Conservation (phyloP, 352 stramenopile species). For the Phytophthora lateralis region DNA sequence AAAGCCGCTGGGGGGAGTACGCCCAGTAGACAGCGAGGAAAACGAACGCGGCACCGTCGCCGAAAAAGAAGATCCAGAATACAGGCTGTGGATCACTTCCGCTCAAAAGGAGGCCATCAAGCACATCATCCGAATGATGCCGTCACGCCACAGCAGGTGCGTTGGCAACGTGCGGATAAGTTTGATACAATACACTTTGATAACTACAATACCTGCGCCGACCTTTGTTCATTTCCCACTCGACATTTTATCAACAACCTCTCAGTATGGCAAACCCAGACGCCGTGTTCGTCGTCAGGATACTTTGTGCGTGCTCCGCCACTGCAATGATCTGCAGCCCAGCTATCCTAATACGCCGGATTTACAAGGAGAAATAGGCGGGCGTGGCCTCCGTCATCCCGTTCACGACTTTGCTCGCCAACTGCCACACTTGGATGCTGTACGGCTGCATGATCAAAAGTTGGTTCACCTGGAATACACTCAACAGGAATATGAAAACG, state of each 20-base stretch:
- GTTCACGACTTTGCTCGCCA: no score
- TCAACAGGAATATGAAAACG: no score
- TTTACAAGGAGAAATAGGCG: conserved; percentile 35
- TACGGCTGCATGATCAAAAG: conserved; percentile 9
- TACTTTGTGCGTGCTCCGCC: conserved; percentile 24
- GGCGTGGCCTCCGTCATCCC: conserved; percentile 26
- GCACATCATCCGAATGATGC: not conserved
- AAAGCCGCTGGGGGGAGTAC: conserved; percentile 27
- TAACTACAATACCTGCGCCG: no score
- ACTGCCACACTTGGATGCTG: conserved; percentile 36
- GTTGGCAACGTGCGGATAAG: no score
- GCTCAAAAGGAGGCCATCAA: not conserved
- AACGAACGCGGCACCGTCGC: not conserved
- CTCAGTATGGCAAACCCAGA: not conserved
- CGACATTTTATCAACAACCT: no score
- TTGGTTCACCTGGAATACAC: no score
- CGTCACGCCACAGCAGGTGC: not conserved
- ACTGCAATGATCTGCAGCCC: conserved; percentile 44
- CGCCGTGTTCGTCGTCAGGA: conserved; percentile 19
- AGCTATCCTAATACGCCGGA: conserved; percentile 31
- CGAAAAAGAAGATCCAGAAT: conserved; percentile 32
- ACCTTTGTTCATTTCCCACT: no score
- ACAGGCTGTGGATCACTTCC: no score
- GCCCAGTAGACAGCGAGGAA: conserved; percentile 52
- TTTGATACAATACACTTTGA: no score